Evolutionary conservation across 371 early-diverging fungal species (phyloP).

Genomic region (Mortierella sp.): DNA sequence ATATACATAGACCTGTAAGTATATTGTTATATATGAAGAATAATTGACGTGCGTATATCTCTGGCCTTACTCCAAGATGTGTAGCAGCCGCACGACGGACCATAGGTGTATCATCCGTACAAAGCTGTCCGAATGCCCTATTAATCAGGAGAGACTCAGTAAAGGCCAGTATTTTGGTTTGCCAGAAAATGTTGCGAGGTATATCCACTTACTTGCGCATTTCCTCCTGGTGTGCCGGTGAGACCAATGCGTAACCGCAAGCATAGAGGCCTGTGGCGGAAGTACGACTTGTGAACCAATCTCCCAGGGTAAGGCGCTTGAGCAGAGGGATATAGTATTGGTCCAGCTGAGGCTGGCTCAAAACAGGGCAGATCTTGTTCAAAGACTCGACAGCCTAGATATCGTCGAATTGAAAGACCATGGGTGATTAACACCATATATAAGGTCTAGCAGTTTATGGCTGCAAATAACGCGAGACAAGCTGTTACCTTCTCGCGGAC

Average conservation of each 20-base stretch:
- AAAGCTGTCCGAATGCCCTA: slow-evolving; percentile 79
- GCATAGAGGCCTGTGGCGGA: slow-evolving; percentile 95
- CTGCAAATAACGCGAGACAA: not conserved
- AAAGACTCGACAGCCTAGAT: slow-evolving; percentile 93
- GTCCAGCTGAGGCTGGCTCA: slow-evolving; percentile 86
- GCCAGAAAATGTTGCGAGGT: slow-evolving; percentile 3
- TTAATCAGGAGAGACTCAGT: not conserved
- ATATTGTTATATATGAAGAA: too few relatives aligned
- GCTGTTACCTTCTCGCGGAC: slow-evolving; percentile 92
- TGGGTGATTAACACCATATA: too few relatives aligned
- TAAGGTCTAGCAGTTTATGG: not conserved
- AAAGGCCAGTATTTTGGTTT: not conserved
- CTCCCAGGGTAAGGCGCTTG: slow-evolving; percentile 90
- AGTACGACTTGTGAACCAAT: slow-evolving; percentile 98
- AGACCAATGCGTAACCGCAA: slow-evolving; percentile 78
- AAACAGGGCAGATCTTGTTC: slow-evolving; percentile 78
- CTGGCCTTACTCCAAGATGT: slow-evolving; percentile 80
- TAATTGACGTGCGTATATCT: not conserved
- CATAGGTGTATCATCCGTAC: slow-evolving; percentile 97
- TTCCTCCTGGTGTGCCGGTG: slow-evolving; percentile 83
- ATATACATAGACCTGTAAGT: too few relatives aligned
- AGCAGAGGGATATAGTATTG: slow-evolving; percentile 91
- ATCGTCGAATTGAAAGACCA: not conserved
- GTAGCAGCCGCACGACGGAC: slow-evolving; percentile 96
- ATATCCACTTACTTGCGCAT: slow-evolving; percentile 74